These are phyloP conservation scores for Tetradesmus lagerheimii DNA, from an alignment of 139 green algal genomes.

Conservation along the genomic window DNA sequence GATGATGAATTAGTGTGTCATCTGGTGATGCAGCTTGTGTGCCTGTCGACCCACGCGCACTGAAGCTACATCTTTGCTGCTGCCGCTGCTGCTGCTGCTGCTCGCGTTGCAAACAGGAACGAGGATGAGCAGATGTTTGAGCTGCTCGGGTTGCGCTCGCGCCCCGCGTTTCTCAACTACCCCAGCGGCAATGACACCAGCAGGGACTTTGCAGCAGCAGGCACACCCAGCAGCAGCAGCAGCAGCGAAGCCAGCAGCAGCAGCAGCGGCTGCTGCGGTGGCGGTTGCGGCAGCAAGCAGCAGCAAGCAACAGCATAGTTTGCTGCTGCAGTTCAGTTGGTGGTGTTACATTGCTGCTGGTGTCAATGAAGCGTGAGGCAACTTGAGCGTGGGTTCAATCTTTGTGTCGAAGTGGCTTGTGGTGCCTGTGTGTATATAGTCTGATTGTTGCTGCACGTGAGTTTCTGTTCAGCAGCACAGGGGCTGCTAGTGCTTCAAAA, in stretches of 20 bases:
- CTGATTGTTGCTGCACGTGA: too few relatives aligned
- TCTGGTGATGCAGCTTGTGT: too few relatives aligned
- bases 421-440: too few relatives aligned
- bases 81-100: not conserved
- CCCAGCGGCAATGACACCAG: conserved; percentile 67
- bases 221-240: conserved; percentile 7
- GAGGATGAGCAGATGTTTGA: conserved; percentile 86
- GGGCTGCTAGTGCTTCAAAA: too few relatives aligned
- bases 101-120: conserved; percentile 45
- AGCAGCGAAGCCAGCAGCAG: not conserved
- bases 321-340: not conserved
- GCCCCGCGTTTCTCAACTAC: conserved; percentile 91
- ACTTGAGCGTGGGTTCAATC: too few relatives aligned
- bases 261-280: conserved; percentile 5
- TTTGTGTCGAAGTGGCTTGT: too few relatives aligned
- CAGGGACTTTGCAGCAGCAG: conserved; percentile 47
- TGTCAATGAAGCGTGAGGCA: too few relatives aligned
- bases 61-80: conserved; percentile 53
- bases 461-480: too few relatives aligned
- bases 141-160: conserved; percentile 79
- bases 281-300: conserved; percentile 12
- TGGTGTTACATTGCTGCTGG: not conserved
- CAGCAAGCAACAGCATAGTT: conserved; percentile 29
- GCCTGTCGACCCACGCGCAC: too few relatives aligned
- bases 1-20: too few relatives aligned